Evolutionary conservation across 2,329 filamentous ascomycete genomes (phyloP), one percentile per base, ranked within the genome.

Genomic region (Trichophyton benhamiae): DNA sequence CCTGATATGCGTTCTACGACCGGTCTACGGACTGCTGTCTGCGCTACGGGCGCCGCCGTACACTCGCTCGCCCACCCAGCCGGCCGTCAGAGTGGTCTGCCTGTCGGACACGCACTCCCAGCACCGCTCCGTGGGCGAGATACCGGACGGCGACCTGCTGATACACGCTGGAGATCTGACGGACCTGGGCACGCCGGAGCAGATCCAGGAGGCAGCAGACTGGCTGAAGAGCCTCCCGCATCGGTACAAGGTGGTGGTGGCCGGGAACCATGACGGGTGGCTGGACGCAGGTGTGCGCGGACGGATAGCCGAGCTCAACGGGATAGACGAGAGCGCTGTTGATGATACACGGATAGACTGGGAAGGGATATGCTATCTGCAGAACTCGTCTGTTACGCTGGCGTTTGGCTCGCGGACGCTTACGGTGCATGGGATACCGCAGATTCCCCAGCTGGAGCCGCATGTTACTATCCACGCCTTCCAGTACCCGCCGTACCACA

Each of bases 141-240:
- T 76, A 2, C 90, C 91, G 0, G 74, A 81, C 8, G 91, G 91
- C 61, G 91, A 96, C 72, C 79, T 96, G 22, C 82, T 97, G 57
- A 87, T 97, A 67, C 92, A 96, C 71, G 88, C 90, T 1, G 92
- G 92, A 42, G 92, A 97, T 75, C 79, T 96, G 68, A 87, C 86
- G 60, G 85, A 89, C 67, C 77, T 78, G 22, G 92, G 92, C 44
- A 87, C 84, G 7, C 80, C 83, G 0, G 77, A 78, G 11, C 87
- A 90, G 64, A 85, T 97, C 61, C 90, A 96, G 76, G 78, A 76
- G n/a, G 87, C 94, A 68, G 79, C 96, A 49, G 83, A 95, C 76
- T 96, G 90, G 90, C 79, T 96, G 11, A 81, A 79, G 55, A 77
- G 78, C 2, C 81, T 91, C 6, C 88, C 89, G 0, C 90, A 96